These are phyloP conservation scores for Russula griseocarnosa DNA, from an alignment of 768 basidiomycete genomes.

Conservation along the genomic window DNA sequence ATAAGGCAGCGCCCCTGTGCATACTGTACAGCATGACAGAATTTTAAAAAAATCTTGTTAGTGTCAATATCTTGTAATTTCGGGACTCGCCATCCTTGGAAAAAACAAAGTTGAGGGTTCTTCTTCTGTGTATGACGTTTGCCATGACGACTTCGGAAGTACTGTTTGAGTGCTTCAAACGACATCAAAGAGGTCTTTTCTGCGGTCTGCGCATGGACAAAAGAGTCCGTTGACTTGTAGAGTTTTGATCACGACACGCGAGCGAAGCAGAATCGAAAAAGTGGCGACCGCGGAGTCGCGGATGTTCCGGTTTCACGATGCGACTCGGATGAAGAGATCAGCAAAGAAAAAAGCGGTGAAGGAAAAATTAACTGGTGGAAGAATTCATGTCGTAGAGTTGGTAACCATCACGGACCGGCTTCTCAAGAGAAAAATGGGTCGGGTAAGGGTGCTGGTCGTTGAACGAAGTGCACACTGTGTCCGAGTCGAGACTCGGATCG, in stretches of 20 bases:
- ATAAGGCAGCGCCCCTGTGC: neutral
- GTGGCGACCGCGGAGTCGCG: conserved; percentile 16
- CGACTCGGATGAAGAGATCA: neutral
- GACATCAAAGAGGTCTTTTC: neutral
- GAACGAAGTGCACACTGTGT: neutral
- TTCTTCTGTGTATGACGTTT: neutral
- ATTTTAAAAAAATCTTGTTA: neutral
- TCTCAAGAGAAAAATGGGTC: neutral
- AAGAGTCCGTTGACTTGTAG: neutral
- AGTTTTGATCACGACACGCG: conserved; percentile 4
- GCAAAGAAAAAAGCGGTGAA: neutral
- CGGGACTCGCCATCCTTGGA: neutral
- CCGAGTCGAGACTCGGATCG: neutral
- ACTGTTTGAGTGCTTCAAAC: neutral
- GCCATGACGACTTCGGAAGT: neutral
- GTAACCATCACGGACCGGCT: conserved; percentile 1
- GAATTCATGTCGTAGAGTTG: neutral
- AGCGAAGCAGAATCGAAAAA: neutral
- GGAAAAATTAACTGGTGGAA: neutral
- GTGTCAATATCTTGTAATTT: neutral
- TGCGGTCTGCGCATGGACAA: neutral
- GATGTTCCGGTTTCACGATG: neutral
- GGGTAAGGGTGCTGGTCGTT: neutral
- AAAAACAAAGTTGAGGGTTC: conserved; percentile 1
- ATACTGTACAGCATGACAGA: neutral